Percentiles rank a stretch among this genome's conserved stretches.
Evolutionary conservation across 139 green algal genomes (phyloP).

Genomic region (Tetradesmus obliquus): DNA sequence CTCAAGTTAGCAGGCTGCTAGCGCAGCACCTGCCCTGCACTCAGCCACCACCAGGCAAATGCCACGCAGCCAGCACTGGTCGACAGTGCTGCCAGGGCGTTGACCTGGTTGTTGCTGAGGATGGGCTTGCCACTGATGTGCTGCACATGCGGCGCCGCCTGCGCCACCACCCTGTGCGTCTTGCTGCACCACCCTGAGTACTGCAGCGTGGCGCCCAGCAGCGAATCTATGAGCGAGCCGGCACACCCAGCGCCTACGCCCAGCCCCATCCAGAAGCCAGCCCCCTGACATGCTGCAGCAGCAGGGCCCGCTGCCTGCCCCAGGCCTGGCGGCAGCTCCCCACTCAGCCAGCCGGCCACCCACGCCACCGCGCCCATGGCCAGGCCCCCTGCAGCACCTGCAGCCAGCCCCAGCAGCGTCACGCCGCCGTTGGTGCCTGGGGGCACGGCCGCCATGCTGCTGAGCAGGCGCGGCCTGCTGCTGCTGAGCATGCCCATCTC

Average conservation of each 20-base stretch:
- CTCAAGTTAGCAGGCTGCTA: not conserved
- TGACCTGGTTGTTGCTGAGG: conserved; percentile 46
- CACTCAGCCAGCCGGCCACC: not conserved
- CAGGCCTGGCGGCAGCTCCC: not conserved
- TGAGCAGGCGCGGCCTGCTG: conserved; percentile 78
- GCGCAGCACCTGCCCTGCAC: not conserved
- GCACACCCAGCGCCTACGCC: conserved; percentile 62
- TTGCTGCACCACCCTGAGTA: conserved; percentile 51
- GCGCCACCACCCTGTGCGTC: conserved; percentile 18
- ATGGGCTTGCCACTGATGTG: conserved; percentile 25
- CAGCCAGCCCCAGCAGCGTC: conserved; percentile 66
- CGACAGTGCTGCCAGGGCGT: conserved; percentile 23
- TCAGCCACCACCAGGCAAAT: not conserved
- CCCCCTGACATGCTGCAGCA: not conserved
- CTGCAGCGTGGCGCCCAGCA: conserved; percentile 91
- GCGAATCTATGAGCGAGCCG: conserved; percentile 85
- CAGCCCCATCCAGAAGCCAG: conserved; percentile 39
- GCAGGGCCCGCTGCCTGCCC: not conserved
- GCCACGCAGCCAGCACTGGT: not conserved
- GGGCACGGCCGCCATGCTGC: conserved; percentile 50
- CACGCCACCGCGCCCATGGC: conserved; percentile 68
- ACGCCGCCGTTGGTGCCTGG: conserved; percentile 85
- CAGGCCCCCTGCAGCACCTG: conserved; percentile 69
- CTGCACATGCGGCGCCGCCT: conserved; percentile 21
- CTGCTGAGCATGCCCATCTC: conserved; percentile 84